A percentile compares a stretch with the other conserved stretches of the same genome.
Conservation (phyloP, 1,139 yeast genomes). For the Geotrichum carabidarum region DNA sequence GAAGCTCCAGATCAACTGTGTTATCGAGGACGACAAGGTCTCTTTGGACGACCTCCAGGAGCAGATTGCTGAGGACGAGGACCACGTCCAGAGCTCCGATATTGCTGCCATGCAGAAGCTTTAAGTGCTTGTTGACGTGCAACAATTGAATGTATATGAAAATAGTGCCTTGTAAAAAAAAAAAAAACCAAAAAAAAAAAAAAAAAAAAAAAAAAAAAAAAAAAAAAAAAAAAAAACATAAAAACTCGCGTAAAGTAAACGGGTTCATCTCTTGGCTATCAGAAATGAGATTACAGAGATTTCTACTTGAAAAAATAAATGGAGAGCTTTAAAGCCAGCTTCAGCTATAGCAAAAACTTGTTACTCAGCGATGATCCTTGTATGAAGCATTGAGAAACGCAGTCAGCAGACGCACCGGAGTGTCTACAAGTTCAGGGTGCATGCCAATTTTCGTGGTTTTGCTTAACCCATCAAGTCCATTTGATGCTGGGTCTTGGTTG, state of each 20-base stretch:
- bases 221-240: background rate
- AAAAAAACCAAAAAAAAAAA: background rate
- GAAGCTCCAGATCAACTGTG: slow-evolving; percentile 98
- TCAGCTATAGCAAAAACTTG: too few species aligned
- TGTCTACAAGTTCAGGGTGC: background rate
- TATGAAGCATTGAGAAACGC: background rate
- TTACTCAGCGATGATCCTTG: background rate
- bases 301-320: too few species aligned
- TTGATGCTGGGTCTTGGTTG: too few species aligned
- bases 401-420: background rate
- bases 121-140: slow-evolving; percentile 43
- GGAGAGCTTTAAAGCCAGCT: too few species aligned
- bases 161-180: background rate
- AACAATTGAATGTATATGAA: too few species aligned
- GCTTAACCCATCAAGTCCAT: too few species aligned
- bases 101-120: slow-evolving; percentile 97
- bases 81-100: slow-evolving; percentile 97
- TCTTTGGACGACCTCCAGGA: slow-evolving; percentile 86
- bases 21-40: slow-evolving; percentile 94
- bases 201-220: background rate
- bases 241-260: background rate
- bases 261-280: background rate
- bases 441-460: too few species aligned
- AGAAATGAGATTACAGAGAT: background rate
- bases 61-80: slow-evolving; percentile 89